phyloP scores from a whole-genome alignment of 2,329 filamentous ascomycete species.

The Onygena corvina region DNA sequence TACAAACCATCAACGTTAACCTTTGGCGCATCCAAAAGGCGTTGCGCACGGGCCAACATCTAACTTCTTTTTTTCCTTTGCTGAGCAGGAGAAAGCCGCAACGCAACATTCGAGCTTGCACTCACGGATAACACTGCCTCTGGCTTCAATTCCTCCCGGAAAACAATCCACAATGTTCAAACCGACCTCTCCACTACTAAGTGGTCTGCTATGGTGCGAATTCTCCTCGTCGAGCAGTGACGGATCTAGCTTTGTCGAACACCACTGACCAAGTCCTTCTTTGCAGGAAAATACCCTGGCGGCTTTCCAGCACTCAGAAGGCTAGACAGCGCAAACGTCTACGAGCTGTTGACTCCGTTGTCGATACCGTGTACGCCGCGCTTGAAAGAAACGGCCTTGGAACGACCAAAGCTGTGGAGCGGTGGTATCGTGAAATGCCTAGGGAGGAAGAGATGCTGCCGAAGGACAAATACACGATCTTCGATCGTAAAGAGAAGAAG shows the following conservation, averaged over 20 bases:
- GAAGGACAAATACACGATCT: constrained; percentile 95
- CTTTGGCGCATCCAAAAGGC: background rate
- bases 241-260: background rate
- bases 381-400: constrained; percentile 60
- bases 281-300: constrained; percentile 85
- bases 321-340: constrained; percentile 71
- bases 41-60: background rate
- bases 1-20: background rate
- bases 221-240: background rate
- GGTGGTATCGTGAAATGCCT: constrained; percentile 95
- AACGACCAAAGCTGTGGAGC: constrained; percentile 62
- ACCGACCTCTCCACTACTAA: constrained; percentile 60
- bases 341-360: constrained; percentile 73
- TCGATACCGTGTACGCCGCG: constrained; percentile 68
- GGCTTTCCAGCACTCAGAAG: constrained; percentile 84
- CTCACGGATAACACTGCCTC: background rate
- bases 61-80: background rate
- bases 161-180: constrained; percentile 57
- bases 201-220: constrained; percentile 68
- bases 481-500: constrained; percentile 87
- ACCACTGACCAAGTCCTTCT: background rate
- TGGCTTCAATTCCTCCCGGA: constrained; percentile 9
- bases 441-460: constrained; percentile 90
- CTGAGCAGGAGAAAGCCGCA: background rate
- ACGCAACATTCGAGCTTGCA: background rate